Evolutionary conservation across 164 flowering plant species (phyloP).

Genomic region (Tetrastigma voinierianum): DNA sequence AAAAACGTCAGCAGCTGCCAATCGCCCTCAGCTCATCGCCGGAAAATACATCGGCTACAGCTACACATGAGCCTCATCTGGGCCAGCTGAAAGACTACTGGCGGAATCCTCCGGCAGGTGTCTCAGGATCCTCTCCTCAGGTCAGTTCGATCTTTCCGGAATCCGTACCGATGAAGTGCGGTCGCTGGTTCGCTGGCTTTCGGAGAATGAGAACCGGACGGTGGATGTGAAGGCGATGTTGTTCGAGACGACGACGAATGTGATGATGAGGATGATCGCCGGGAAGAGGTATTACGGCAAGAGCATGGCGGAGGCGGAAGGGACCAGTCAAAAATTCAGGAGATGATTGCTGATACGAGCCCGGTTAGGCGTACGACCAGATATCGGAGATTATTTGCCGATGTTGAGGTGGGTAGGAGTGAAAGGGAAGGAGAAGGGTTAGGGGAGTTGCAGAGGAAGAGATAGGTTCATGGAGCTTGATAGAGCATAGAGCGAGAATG

Average conservation of each 20-base stretch:
- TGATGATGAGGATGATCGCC: conserved; percentile 51
- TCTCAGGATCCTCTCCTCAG: conserved; percentile 38
- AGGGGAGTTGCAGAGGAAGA: conserved; percentile 14
- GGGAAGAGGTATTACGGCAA: conserved; percentile 52
- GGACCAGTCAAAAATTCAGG: conserved; percentile 23
- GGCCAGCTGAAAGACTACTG: conserved; percentile 47
- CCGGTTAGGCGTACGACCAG: conserved; percentile 9
- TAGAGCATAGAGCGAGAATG: conserved; percentile 13
- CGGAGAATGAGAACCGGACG: not conserved
- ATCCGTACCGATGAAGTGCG: conserved; percentile 42
- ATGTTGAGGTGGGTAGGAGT: conserved; percentile 23
- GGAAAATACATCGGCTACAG: conserved; percentile 38
- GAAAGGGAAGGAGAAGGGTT: conserved; percentile 15
- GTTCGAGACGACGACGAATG: conserved; percentile 36
- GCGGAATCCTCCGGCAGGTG: conserved; percentile 45
- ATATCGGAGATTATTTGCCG: conserved; percentile 33
- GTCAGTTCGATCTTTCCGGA: conserved; percentile 25
- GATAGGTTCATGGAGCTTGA: conserved; percentile 24
- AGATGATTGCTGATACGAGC: conserved; percentile 19
- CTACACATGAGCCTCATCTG: conserved; percentile 21
- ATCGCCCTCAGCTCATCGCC: conserved; percentile 40
- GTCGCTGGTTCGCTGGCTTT: conserved; percentile 17
- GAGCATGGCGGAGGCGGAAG: conserved; percentile 23
- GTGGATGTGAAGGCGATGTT: conserved; percentile 35
- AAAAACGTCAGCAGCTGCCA: conserved; percentile 50